These are phyloP conservation scores for Mollisiaceae sp. DNA, from an alignment of 2,329 filamentous ascomycete species.

Conservation along the genomic window DNA sequence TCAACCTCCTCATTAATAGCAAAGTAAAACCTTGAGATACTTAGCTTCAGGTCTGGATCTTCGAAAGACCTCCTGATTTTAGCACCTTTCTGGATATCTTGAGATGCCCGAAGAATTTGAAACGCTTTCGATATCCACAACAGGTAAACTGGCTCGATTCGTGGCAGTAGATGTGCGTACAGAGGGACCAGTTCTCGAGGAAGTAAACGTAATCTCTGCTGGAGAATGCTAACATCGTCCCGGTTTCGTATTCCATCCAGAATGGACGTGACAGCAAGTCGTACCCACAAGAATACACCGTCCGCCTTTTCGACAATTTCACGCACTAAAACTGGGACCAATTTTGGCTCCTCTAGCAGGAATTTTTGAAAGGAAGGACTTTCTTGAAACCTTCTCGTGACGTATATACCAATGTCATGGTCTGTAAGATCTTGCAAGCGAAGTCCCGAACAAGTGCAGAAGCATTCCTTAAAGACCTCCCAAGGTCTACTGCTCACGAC, in stretches of 20 bases:
- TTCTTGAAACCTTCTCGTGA: constrained; percentile 8
- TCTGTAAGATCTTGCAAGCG: constrained; percentile 20
- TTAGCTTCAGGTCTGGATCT: too few species aligned
- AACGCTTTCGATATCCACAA: constrained; percentile 3
- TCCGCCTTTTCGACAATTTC: constrained; percentile 27
- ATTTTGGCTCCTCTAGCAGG: neutral
- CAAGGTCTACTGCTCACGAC: constrained; percentile 25
- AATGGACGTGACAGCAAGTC: constrained; percentile 1
- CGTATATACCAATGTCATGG: constrained; percentile 9
- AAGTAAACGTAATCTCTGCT: neutral
- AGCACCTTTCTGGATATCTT: too few species aligned
- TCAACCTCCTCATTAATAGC: too few species aligned
- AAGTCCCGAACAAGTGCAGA: constrained; percentile 19
- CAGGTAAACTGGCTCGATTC: neutral
- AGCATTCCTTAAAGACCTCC: constrained; percentile 32
- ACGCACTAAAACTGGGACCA: constrained; percentile 23
- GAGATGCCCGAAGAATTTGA: neutral
- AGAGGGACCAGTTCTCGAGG: constrained; percentile 4
- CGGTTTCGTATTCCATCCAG: constrained; percentile 13
- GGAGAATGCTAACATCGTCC: constrained; percentile 18
- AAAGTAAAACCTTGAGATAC: too few species aligned
- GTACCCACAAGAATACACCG: constrained; percentile 17
- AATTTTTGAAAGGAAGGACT: neutral
- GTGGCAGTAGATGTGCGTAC: neutral
- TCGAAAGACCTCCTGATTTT: too few species aligned